These are phyloP conservation scores for Epichloe bromicola DNA, from an alignment of 2,329 filamentous ascomycete species.

Conservation along the genomic window DNA sequence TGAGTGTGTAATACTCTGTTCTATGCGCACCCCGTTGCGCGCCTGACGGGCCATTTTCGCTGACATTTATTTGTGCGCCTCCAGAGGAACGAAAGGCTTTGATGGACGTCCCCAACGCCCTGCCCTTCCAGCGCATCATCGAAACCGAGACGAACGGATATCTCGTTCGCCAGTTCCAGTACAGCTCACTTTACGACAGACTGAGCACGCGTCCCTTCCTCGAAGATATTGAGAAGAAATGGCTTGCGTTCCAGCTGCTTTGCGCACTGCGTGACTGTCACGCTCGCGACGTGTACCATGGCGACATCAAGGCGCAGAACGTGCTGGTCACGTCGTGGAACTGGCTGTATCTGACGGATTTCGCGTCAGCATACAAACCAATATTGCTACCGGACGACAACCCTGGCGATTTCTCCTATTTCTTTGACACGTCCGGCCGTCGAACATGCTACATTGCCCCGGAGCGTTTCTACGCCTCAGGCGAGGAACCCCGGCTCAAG, in stretches of 20 bases:
- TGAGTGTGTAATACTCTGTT: slow-evolving; percentile 37
- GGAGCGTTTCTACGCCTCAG: slow-evolving; percentile 71
- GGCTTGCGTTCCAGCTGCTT: slow-evolving; percentile 90
- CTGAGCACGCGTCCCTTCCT: slow-evolving; percentile 92
- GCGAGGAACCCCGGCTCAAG: slow-evolving; percentile 47
- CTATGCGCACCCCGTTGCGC: background rate
- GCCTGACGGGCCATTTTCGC: too few relatives aligned
- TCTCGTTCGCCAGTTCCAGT: slow-evolving; percentile 85
- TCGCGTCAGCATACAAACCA: slow-evolving; percentile 90
- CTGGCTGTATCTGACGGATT: slow-evolving; percentile 97
- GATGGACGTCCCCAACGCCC: slow-evolving; percentile 75
- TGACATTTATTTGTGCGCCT: background rate
- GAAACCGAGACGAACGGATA: slow-evolving; percentile 89
- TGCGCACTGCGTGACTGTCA: slow-evolving; percentile 90
- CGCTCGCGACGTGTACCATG: slow-evolving; percentile 77
- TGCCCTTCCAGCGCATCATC: slow-evolving; percentile 79
- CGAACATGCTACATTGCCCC: slow-evolving; percentile 92
- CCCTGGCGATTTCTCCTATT: slow-evolving; percentile 93
- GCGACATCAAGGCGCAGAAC: slow-evolving; percentile 98
- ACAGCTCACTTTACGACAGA: slow-evolving; percentile 93
- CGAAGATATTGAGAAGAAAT: slow-evolving; percentile 97
- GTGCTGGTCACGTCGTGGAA: slow-evolving; percentile 97
- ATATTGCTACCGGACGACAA: slow-evolving; percentile 92
- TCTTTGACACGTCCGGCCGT: slow-evolving; percentile 84
- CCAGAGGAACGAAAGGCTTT: slow-evolving; percentile 68